Conservation (phyloP, 2,329 filamentous ascomycete genomes). For the Stenocarpella maydis region DNA sequence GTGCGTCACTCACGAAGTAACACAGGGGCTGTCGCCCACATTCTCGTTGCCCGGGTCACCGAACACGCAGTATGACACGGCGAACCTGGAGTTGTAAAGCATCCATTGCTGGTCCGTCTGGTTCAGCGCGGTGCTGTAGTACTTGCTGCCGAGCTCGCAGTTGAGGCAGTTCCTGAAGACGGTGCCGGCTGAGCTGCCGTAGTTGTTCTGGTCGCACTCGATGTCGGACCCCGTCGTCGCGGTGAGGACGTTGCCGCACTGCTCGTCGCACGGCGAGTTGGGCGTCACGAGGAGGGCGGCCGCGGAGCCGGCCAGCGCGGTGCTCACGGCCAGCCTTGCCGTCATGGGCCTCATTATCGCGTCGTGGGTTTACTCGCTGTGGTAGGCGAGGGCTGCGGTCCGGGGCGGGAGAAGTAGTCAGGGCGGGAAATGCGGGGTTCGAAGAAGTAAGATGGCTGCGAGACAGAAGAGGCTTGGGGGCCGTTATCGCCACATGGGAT, state of each 20-base stretch:
- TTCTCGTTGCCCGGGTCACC: constrained; percentile 54
- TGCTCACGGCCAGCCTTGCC: constrained; percentile 28
- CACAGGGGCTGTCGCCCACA: constrained; percentile 55
- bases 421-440: constrained; percentile 28
- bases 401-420: neutral
- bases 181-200: constrained; percentile 51
- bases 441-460: constrained; percentile 7
- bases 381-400: neutral
- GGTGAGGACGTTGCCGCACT: constrained; percentile 63
- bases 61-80: constrained; percentile 64
- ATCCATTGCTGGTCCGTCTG: constrained; percentile 62
- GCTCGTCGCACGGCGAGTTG: constrained; percentile 57
- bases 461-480: constrained; percentile 1
- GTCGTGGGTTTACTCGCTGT: neutral
- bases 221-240: constrained; percentile 56
- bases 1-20: constrained; percentile 55
- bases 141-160: constrained; percentile 62
- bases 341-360: constrained; percentile 33
- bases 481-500: constrained; percentile 27
- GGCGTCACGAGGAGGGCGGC: constrained; percentile 52
- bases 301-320: constrained; percentile 38
- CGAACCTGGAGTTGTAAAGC: constrained; percentile 67
- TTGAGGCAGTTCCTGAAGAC: constrained; percentile 61
- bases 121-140: constrained; percentile 46
- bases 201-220: constrained; percentile 54